These are phyloP conservation scores for Lipomyces mesembrius DNA, from an alignment of 805 yeast species.

Conservation along the genomic window DNA sequence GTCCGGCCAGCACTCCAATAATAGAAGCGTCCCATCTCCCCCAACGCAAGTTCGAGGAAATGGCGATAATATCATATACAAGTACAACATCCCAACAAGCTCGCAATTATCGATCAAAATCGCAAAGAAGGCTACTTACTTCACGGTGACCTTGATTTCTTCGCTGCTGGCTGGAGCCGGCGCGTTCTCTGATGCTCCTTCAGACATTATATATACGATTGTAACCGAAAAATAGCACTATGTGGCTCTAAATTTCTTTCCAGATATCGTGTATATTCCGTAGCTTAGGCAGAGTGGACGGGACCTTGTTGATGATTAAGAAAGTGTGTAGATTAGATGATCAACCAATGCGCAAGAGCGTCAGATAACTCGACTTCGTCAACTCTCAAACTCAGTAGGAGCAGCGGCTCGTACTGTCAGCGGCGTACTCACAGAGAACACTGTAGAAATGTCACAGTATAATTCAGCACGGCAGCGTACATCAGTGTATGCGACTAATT, in stretches of 20 bases:
- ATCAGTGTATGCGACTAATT: not conserved
- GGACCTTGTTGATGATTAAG: not conserved
- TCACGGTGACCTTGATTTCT: slow-evolving; percentile 33
- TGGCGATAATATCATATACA: not conserved
- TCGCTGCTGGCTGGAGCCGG: slow-evolving; percentile 19
- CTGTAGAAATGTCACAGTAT: not conserved
- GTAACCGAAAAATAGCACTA: not conserved
- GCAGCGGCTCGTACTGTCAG: not conserved
- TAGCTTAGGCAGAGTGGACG: not conserved
- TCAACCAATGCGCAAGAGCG: not conserved
- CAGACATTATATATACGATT: not conserved
- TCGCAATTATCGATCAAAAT: not conserved
- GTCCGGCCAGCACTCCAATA: not conserved
- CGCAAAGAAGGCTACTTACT: slow-evolving; percentile 21
- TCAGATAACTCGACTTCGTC: not conserved
- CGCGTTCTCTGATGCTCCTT: not conserved
- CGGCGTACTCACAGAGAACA: not conserved
- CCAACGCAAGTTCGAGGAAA: not conserved
- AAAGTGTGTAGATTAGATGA: not conserved
- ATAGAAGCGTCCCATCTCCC: not conserved
- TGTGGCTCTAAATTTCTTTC: not conserved
- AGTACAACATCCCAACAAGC: not conserved
- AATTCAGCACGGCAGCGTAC: not conserved
- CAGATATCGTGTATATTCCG: not conserved
- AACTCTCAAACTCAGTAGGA: not conserved